A percentile compares a stretch with the other conserved stretches of the same genome.
These are phyloP conservation scores for Leccinellum luteum DNA, from an alignment of 768 basidiomycete species.

Conservation along the genomic window DNA sequence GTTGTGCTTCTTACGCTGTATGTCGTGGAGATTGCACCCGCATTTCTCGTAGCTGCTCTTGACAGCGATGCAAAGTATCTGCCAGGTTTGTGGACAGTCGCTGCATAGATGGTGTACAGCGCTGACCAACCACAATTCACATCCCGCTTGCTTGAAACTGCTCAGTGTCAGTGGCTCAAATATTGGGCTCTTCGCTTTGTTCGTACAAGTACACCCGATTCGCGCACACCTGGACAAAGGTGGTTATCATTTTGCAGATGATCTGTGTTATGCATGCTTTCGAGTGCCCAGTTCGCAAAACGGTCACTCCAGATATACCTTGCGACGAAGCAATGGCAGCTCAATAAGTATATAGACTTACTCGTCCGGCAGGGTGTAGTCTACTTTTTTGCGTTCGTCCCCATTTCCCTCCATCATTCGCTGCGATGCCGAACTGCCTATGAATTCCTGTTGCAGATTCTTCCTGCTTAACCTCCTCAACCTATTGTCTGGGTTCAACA, in stretches of 20 bases:
- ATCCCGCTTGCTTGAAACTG: not conserved
- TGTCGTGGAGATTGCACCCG: not conserved
- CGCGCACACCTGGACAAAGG: not conserved
- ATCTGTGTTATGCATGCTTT: not conserved
- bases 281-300: not conserved
- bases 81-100: not conserved
- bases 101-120: not conserved
- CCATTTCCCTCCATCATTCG: not conserved
- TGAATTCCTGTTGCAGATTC: not conserved
- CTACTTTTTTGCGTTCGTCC: not conserved
- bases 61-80: not conserved
- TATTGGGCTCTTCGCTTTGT: not conserved
- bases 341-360: not conserved
- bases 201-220: not conserved
- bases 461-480: not conserved
- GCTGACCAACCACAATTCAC: not conserved
- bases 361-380: not conserved
- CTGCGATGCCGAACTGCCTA: not conserved
- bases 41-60: not conserved
- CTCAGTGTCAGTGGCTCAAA: not conserved
- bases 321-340: not conserved
- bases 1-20: not conserved
- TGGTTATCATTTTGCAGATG: not conserved
- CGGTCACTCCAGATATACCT: not conserved
- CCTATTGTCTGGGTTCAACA: not conserved